Evolutionary conservation across 2,329 filamentous ascomycete genomes (phyloP).

Genomic region (Diaporthe sp.): DNA sequence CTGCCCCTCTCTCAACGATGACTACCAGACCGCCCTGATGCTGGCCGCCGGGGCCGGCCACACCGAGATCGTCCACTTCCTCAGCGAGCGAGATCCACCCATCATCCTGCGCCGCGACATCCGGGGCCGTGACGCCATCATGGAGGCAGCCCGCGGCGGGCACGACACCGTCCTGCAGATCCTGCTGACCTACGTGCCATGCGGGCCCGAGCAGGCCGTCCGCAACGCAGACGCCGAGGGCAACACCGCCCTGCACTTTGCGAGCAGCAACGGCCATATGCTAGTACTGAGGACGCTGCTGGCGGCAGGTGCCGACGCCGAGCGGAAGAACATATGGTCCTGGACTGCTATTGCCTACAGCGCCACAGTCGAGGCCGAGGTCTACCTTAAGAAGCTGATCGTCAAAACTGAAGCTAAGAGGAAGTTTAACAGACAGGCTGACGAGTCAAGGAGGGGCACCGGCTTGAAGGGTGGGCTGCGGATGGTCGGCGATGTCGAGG

Average conservation of each 20-base stretch:
- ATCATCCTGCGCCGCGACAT: conserved; percentile 76
- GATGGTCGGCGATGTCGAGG: conserved; percentile 49
- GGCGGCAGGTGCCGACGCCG: conserved; percentile 81
- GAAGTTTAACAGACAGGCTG: conserved; percentile 49
- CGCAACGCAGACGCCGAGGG: conserved; percentile 75
- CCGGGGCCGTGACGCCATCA: conserved; percentile 79
- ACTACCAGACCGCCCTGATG: conserved; percentile 86
- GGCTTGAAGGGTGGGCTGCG: conserved; percentile 61
- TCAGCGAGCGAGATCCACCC: conserved; percentile 74
- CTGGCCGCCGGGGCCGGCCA: conserved; percentile 79
- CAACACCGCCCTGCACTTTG: conserved; percentile 91
- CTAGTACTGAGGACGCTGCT: conserved; percentile 83
- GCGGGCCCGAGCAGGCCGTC: conserved; percentile 67
- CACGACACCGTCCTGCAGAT: conserved; percentile 77
- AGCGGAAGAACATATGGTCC: conserved; percentile 79
- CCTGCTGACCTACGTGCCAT: conserved; percentile 71
- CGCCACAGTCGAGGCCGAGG: conserved; percentile 84
- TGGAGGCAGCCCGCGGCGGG: conserved; percentile 72
- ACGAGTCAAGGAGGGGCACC: conserved; percentile 57
- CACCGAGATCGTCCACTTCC: conserved; percentile 79
- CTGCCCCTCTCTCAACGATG: conserved; percentile 82
- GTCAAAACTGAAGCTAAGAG: conserved; percentile 77
- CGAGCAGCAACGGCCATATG: conserved; percentile 84
- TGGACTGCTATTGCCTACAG: conserved; percentile 90
- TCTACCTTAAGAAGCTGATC: conserved; percentile 84